Percentiles rank a stretch among this genome's conserved stretches.
phyloP scores from a whole-genome alignment of 179 eudicot species.

The Beta macrorhiza region DNA sequence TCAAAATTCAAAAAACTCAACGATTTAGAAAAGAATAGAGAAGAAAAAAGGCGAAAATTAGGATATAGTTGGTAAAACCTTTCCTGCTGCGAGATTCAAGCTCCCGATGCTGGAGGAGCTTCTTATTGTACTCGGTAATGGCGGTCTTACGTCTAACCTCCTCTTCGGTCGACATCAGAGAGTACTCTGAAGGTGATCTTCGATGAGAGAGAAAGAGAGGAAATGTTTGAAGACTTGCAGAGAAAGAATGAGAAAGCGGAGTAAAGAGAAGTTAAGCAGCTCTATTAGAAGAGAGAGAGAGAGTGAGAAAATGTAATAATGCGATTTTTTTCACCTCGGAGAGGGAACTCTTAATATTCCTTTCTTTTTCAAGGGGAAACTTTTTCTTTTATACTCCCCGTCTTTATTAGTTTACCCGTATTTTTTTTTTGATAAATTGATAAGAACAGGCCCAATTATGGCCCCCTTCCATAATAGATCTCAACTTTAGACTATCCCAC shows the following conservation, averaged over 20 bases:
- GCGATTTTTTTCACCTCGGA: too few species aligned
- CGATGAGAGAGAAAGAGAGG: neutral
- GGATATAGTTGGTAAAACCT: conserved; percentile 38
- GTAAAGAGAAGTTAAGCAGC: neutral
- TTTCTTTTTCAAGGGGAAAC: too few species aligned
- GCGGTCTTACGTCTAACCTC: conserved; percentile 72
- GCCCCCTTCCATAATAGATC: too few species aligned
- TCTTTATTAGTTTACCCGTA: too few species aligned
- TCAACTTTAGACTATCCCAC: too few species aligned
- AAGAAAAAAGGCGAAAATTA: conserved; percentile 10
- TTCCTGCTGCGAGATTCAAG: conserved; percentile 78
- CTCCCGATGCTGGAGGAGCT: conserved; percentile 80
- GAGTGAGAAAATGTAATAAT: too few species aligned
- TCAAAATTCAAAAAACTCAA: neutral
- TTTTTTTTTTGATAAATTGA: too few species aligned
- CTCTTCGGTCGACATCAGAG: conserved; percentile 38
- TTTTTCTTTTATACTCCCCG: too few species aligned
- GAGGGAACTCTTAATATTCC: too few species aligned
- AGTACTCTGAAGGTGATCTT: neutral
- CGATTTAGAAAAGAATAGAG: conserved; percentile 6
- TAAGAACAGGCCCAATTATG: too few species aligned
- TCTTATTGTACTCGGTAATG: conserved; percentile 65
- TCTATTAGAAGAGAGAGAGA: neutral
- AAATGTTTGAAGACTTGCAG: neutral
- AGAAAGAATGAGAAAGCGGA: neutral